These are phyloP conservation scores for Podaxis sp. DNA, from an alignment of 768 basidiomycete species.

Conservation along the genomic window DNA sequence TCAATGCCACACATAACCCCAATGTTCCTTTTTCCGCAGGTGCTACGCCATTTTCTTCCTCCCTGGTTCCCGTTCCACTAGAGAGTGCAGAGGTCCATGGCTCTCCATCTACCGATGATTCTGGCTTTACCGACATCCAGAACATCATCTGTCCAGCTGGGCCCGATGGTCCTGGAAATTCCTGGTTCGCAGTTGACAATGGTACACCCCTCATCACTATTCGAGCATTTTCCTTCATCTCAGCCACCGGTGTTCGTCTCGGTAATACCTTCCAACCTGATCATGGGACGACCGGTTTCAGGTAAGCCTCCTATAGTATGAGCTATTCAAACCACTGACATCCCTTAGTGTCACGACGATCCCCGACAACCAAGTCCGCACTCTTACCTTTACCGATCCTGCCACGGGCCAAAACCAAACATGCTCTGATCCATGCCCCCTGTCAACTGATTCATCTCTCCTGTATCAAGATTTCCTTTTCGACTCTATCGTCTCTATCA, in stretches of 20 bases:
- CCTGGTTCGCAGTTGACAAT: conserved; percentile 82
- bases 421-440: conserved; percentile 77
- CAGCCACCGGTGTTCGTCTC: conserved; percentile 78
- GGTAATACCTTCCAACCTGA: conserved; percentile 87
- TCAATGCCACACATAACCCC: conserved; percentile 77
- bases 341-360: conserved; percentile 75
- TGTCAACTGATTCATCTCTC: conserved; percentile 73
- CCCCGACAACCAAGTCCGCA: conserved; percentile 83
- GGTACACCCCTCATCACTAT: conserved; percentile 73
- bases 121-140: conserved; percentile 61
- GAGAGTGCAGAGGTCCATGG: conserved; percentile 54
- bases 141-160: conserved; percentile 86
- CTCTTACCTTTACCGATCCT: conserved; percentile 77
- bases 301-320: conserved; percentile 45
- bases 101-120: conserved; percentile 60
- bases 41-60: conserved; percentile 85
- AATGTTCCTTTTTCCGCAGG: conserved; percentile 82
- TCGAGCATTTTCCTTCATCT: conserved; percentile 70
- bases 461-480: conserved; percentile 96
- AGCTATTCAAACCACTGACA: conserved; percentile 15
- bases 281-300: conserved; percentile 87
- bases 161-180: conserved; percentile 73
- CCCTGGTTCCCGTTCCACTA: conserved; percentile 80
- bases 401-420: conserved; percentile 71
- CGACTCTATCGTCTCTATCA: conserved; percentile 57